A percentile compares a stretch with the other conserved stretches of the same genome.
Evolutionary conservation across 2,329 filamentous ascomycete genomes (phyloP).

Genomic region (Fusarium sp.): DNA sequence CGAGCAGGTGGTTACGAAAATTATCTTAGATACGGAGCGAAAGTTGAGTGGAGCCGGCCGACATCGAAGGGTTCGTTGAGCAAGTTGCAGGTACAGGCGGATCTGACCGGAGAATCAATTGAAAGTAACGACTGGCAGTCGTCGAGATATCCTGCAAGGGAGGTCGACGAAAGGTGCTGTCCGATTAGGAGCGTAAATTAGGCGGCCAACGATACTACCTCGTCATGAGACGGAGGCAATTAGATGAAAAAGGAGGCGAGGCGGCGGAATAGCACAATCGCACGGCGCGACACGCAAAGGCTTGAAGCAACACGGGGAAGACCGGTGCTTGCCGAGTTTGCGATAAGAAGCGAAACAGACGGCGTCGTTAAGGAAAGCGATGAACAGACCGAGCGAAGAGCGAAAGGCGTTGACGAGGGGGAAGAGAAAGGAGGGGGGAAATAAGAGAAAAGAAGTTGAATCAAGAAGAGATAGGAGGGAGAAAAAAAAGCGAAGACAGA

Average conservation of each 20-base stretch:
- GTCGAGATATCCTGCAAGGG: constrained; percentile 43
- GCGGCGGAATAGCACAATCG: constrained; percentile 26
- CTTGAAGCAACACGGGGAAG: constrained; percentile 35
- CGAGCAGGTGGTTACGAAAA: constrained; percentile 25
- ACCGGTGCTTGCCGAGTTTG: constrained; percentile 39
- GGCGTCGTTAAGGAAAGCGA: constrained; percentile 41
- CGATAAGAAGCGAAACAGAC: constrained; percentile 28
- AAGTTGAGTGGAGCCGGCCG: constrained; percentile 44
- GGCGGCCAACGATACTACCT: constrained; percentile 35
- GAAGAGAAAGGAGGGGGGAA: constrained; percentile 38
- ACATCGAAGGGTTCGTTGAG: constrained; percentile 44
- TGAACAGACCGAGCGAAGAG: constrained; percentile 44
- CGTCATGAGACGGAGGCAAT: constrained; percentile 41
- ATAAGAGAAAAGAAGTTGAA: constrained; percentile 41
- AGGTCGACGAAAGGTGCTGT: constrained; percentile 45
- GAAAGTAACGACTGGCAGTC: constrained; percentile 48
- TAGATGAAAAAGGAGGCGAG: constrained; percentile 30
- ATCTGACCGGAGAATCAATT: constrained; percentile 39
- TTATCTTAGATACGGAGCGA: constrained; percentile 39
- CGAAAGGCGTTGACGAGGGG: constrained; percentile 46
- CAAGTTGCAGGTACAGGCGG: constrained; percentile 27
- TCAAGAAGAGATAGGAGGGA: constrained; percentile 43
- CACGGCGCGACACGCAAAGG: constrained; percentile 37
- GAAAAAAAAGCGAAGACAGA: constrained; percentile 43
- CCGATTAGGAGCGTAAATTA: constrained; percentile 34